Evolutionary conservation across 805 yeast species (phyloP), one percentile per base, ranked within the genome.

Genomic region (Cyberlindnera subsufficiens): DNA sequence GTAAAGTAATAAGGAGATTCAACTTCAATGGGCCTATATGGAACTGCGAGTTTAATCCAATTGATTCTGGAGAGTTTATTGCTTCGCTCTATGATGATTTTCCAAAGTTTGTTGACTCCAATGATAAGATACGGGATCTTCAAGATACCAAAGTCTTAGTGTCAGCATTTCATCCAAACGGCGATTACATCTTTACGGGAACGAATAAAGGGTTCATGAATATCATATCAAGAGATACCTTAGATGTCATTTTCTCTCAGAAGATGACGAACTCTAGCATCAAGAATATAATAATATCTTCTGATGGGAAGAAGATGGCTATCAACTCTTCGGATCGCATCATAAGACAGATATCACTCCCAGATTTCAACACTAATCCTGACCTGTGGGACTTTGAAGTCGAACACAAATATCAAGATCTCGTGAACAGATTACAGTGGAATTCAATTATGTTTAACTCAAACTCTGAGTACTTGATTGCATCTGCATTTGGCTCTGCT

Each of bases 361-460:
- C 79, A 3, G 60, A 55, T 49, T 64, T 55, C 32, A 27, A 37
- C 5, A 32, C 36, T 6, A 46, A 50, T 10, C 48, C 49, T 44
- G 66, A 40, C 43, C 51, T 27, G 42, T 65, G 58, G 74, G 79
- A 72, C 19, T 66, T 89, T 37, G 87, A 80, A 42, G 67, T 82
- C 6, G 90, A 83, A 51, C 91, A 86, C 57, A 80, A 78, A 55
- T 90, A 87, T 58, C 96, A 89, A 61, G 96, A 90, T 61, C 87
- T 87, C 38, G 95, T 90, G 30, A 90, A 88, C 62, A 68, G 83
- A 49, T 68, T 88, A 38, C 96, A 87, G 58, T 90, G 96, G 96
- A 89, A 88, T 59, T 71, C 87, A 0, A 80, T 87, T 4, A 67
- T 80, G 9, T 82, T 86, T 64, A 85, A 86, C 50, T 78, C 81